Evolutionary conservation across 768 basidiomycete species (phyloP).

Genomic region (Dioszegia aurantiaca): DNA sequence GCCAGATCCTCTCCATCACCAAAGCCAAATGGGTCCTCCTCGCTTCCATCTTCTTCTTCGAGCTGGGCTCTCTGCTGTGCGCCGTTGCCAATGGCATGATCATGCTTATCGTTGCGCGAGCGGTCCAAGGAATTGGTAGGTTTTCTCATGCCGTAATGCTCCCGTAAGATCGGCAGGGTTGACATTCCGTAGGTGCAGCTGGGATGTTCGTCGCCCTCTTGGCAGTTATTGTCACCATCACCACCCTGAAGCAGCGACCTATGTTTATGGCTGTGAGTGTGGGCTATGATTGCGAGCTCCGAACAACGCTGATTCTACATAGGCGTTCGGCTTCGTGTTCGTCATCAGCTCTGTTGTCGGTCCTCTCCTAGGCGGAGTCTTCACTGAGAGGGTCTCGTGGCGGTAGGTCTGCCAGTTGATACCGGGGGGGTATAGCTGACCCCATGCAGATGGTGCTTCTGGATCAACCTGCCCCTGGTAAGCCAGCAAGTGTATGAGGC

Average conservation of each 20-base stretch:
- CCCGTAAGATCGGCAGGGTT: neutral
- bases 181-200: conserved; percentile 6
- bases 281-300: neutral
- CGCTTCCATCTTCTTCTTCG: conserved; percentile 50
- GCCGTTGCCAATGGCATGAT: conserved; percentile 47
- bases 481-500: conserved; percentile 14
- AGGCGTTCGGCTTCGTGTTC: conserved; percentile 40
- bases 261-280: conserved; percentile 43
- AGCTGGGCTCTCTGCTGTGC: conserved; percentile 50
- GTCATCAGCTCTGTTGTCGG: conserved; percentile 49
- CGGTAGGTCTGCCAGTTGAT: conserved; percentile 18
- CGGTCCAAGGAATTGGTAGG: conserved; percentile 41
- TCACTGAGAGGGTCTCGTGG: conserved; percentile 53
- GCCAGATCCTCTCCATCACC: conserved; percentile 47
- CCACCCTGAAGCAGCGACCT: conserved; percentile 37
- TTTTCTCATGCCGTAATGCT: neutral
- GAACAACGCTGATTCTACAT: neutral
- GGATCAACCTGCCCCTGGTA: conserved; percentile 48
- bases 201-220: conserved; percentile 55
- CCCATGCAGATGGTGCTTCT: conserved; percentile 51
- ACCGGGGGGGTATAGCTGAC: neutral
- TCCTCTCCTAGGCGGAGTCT: conserved; percentile 52
- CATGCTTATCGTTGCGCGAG: conserved; percentile 45
- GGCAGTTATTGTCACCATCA: conserved; percentile 51
- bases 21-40: conserved; percentile 51